These are phyloP conservation scores for Elsinoe ampelina DNA, from an alignment of 2,329 filamentous ascomycete species.

Conservation along the genomic window DNA sequence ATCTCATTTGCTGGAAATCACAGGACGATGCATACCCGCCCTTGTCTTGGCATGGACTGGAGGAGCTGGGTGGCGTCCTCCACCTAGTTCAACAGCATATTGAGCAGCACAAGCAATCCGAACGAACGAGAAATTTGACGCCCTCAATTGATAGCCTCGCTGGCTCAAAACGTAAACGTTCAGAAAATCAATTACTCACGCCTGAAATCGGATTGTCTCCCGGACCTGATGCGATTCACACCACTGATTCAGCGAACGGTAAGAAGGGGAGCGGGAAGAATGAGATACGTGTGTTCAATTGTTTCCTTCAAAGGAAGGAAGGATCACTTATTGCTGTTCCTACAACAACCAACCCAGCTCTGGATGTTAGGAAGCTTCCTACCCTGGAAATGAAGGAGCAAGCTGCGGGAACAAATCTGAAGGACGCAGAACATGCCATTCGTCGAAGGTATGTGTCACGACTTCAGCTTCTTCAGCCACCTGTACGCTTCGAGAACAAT, in stretches of 20 bases:
- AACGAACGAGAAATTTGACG: not conserved
- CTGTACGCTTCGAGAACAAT: constrained; percentile 55
- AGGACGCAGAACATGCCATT: constrained; percentile 29
- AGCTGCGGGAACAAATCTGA: constrained; percentile 23
- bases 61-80: constrained; percentile 32
- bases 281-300: constrained; percentile 32
- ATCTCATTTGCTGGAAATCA: constrained; percentile 34
- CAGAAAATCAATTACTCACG: constrained; percentile 20
- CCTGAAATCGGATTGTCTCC: constrained; percentile 12
- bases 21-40: constrained; percentile 21
- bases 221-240: not conserved
- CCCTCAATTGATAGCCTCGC: not conserved
- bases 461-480: constrained; percentile 25
- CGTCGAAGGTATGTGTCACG: constrained; percentile 30
- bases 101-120: constrained; percentile 18
- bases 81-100: constrained; percentile 37
- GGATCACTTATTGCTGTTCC: constrained; percentile 27
- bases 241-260: not conserved
- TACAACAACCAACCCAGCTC: constrained; percentile 18
- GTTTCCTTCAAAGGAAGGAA: constrained; percentile 28
- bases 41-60: constrained; percentile 36
- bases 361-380: constrained; percentile 29
- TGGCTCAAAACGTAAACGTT: constrained; percentile 23
- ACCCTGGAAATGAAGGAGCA: constrained; percentile 29
- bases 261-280: not conserved